These are phyloP conservation scores for Stentor roeselii DNA, from an alignment of 73 alveolate species.

Conservation along the genomic window DNA sequence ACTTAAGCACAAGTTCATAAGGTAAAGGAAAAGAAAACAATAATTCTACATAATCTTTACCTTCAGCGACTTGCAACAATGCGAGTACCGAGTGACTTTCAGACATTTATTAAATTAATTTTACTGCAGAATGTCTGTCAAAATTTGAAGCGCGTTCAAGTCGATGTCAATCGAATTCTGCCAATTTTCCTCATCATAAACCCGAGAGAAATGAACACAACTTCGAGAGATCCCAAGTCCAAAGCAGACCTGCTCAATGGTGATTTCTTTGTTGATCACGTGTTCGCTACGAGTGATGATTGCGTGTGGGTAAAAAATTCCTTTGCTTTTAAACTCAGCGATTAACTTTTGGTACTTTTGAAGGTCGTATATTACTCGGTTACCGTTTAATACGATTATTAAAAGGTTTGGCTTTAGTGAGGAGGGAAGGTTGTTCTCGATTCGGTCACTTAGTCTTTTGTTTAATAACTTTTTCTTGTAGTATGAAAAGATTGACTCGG, in stretches of 20 bases:
- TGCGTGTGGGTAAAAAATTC: not conserved
- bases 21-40: slow-evolving; percentile 21
- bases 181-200: too few relatives aligned
- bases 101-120: too few relatives aligned
- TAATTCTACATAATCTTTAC: not conserved
- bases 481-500: not conserved
- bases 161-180: not conserved
- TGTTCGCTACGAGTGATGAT: not conserved
- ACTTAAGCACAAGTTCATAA: not conserved
- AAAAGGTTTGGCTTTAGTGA: not conserved
- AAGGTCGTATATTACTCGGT: not conserved
- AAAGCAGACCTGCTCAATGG: not conserved
- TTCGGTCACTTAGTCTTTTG: not conserved
- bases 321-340: not conserved
- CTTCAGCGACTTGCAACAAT: slow-evolving; percentile 22
- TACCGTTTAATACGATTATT: not conserved
- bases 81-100: not conserved
- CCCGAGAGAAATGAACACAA: not conserved
- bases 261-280: not conserved
- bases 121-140: not conserved
- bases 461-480: too few relatives aligned
- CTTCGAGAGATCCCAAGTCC: not conserved
- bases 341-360: not conserved
- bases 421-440: not conserved
- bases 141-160: not conserved